These are phyloP conservation scores for Metschnikowia anglica DNA, from an alignment of 805 yeast genomes.

Conservation along the genomic window DNA sequence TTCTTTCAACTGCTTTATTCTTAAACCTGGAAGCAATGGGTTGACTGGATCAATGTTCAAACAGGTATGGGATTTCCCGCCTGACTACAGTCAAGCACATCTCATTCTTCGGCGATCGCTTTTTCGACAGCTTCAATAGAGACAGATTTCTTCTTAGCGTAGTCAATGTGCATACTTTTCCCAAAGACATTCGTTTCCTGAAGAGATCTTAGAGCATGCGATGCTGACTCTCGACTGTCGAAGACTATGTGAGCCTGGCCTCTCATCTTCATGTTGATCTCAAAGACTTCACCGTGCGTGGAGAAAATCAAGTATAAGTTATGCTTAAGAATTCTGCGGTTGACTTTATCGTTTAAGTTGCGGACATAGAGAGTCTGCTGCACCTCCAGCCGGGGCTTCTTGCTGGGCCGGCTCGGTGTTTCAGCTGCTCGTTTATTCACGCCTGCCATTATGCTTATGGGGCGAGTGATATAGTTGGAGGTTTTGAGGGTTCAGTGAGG, in stretches of 20 bases:
- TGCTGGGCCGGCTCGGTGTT: slow-evolving; percentile 4
- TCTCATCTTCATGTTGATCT: slow-evolving; percentile 49
- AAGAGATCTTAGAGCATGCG: slow-evolving; percentile 47
- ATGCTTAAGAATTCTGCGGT: slow-evolving; percentile 44
- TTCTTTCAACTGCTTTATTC: no score
- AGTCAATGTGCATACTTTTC: slow-evolving; percentile 43
- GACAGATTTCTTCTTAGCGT: slow-evolving; percentile 29
- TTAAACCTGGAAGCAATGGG: not conserved
- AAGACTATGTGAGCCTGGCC: slow-evolving; percentile 70
- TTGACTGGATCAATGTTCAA: no score
- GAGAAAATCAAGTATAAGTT: slow-evolving; percentile 59
- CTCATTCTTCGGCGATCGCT: slow-evolving; percentile 11
- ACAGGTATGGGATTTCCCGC: no score
- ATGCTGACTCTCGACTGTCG: slow-evolving; percentile 49
- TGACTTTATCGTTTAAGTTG: slow-evolving; percentile 59
- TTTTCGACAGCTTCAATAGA: slow-evolving; percentile 21
- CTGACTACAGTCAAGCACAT: not conserved
- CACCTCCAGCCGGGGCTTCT: slow-evolving; percentile 18
- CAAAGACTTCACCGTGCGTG: slow-evolving; percentile 64
- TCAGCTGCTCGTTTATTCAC: slow-evolving; percentile 7
- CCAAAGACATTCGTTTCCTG: slow-evolving; percentile 53
- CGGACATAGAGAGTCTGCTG: slow-evolving; percentile 55
- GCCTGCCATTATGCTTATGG: slow-evolving; percentile 4
- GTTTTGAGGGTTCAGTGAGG: not conserved
- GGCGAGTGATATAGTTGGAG: not conserved